phyloP scores from a whole-genome alignment of 352 stramenopile species.

The Pythium scleroteichum region DNA sequence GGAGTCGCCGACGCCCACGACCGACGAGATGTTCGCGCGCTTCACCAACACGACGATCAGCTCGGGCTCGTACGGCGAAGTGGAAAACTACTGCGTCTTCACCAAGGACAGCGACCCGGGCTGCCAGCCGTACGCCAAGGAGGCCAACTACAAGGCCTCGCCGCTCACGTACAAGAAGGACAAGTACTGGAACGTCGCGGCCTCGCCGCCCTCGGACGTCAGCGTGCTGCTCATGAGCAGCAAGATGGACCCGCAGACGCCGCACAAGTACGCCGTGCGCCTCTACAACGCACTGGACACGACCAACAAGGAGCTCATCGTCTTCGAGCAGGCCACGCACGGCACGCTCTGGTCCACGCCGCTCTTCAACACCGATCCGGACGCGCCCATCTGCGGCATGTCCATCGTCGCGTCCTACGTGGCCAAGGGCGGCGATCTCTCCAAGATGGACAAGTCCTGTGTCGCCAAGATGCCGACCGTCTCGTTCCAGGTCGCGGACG shows the following conservation, averaged over 20 bases:
- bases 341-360: conserved; percentile 33
- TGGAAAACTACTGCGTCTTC: conserved; percentile 56
- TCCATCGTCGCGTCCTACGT: conserved; percentile 43
- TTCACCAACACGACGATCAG: conserved; percentile 35
- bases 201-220: conserved; percentile 30
- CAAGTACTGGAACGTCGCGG: conserved; percentile 37
- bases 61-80: conserved; percentile 26
- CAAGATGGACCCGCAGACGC: conserved; percentile 45
- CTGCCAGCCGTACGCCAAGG: conserved; percentile 38
- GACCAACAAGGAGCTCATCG: conserved; percentile 40
- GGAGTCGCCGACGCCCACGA: conserved; percentile 28
- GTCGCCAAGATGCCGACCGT: conserved; percentile 30
- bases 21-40: conserved; percentile 15
- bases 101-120: conserved; percentile 40
- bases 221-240: conserved; percentile 48
- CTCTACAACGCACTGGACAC: conserved; percentile 30
- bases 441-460: conserved; percentile 39
- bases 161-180: conserved; percentile 33
- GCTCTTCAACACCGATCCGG: conserved; percentile 23
- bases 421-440: conserved; percentile 23
- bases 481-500: conserved; percentile 30
- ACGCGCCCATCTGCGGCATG: conserved; percentile 36
- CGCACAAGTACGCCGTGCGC: conserved; percentile 36
- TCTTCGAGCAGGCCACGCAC: conserved; percentile 48
- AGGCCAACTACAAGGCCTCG: conserved; percentile 13